phyloP scores from a whole-genome alignment of 2,329 filamentous ascomycete genomes.

The Botryotinia convoluta region DNA sequence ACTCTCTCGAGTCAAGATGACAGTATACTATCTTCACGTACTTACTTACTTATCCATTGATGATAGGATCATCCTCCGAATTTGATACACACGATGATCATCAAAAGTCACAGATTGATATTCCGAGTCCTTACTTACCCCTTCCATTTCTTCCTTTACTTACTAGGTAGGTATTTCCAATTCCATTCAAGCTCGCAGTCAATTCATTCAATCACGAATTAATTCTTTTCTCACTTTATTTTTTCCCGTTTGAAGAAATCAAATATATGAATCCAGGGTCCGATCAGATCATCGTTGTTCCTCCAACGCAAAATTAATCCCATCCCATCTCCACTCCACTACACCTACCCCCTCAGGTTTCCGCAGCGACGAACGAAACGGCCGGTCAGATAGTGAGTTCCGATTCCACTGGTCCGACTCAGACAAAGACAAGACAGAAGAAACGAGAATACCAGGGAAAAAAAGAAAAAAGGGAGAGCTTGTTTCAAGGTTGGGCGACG shows the following conservation, averaged over 20 bases:
- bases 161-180: background rate
- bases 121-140: background rate
- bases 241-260: background rate
- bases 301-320: conserved; percentile 13
- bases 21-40: background rate
- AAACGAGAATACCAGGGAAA: background rate
- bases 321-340: background rate
- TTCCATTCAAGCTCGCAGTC: background rate
- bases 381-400: background rate
- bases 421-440: background rate
- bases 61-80: background rate
- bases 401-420: background rate
- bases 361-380: conserved; percentile 7
- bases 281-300: conserved; percentile 4
- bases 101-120: background rate
- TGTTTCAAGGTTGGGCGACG: background rate
- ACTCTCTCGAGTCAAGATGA: conserved; percentile 1
- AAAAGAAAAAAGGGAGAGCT: background rate
- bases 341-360: conserved; percentile 5
- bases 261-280: background rate
- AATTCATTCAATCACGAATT: background rate
- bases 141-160: background rate
- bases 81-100: background rate
- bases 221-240: background rate
- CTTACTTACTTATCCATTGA: background rate